phyloP scores from a whole-genome alignment of 371 early-diverging fungal species.

The Conidiobolus incongruus region DNA sequence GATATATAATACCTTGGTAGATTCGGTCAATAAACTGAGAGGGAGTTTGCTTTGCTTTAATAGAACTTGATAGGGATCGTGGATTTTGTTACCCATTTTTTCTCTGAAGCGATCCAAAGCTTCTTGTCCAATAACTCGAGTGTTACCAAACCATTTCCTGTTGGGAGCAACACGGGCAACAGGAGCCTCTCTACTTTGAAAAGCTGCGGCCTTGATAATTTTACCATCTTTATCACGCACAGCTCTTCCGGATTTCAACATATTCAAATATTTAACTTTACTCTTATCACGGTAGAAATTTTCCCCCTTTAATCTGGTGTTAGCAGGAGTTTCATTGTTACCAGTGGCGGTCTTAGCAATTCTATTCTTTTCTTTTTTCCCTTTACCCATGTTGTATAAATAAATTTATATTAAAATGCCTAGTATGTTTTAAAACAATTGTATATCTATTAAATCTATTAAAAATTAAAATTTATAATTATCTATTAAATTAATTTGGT shows the following conservation, averaged over 20 bases:
- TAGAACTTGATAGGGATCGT: constrained; percentile 94
- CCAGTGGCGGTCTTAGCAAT: constrained; percentile 17
- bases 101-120: constrained; percentile 76
- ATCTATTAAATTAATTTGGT: too few relatives aligned
- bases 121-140: constrained; percentile 83
- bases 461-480: too few relatives aligned
- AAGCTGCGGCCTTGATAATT: constrained; percentile 85
- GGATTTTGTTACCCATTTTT: constrained; percentile 64
- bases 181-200: constrained; percentile 59
- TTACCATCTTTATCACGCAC: constrained; percentile 72
- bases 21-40: constrained; percentile 76
- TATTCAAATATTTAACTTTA: constrained; percentile 71
- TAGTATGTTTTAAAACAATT: too few relatives aligned
- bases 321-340: not conserved
- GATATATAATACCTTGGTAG: constrained; percentile 32
- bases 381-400: constrained; percentile 50
- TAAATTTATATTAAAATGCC: too few relatives aligned
- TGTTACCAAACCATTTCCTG: constrained; percentile 97
- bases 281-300: constrained; percentile 94
- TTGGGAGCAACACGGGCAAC: constrained; percentile 81
- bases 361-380: constrained; percentile 39
- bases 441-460: too few relatives aligned
- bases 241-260: constrained; percentile 82
- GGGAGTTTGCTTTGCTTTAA: constrained; percentile 93
- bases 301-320: too few relatives aligned